These are phyloP conservation scores for Phialophora verrucosa DNA, from an alignment of 2,329 filamentous ascomycete genomes.

Conservation along the genomic window DNA sequence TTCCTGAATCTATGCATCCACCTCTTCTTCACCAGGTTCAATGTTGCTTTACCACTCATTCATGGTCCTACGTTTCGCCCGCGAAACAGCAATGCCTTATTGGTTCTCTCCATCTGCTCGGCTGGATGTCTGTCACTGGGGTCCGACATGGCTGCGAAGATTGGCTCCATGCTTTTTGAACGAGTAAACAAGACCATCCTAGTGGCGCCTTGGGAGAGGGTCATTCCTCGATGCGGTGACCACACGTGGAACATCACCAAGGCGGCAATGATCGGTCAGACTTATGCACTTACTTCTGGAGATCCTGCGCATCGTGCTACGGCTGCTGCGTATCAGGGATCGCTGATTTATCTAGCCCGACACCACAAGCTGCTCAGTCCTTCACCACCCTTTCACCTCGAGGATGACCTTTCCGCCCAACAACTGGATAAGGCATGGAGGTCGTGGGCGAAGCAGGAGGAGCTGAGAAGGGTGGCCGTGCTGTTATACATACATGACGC, in stretches of 20 bases:
- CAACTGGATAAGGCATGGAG: conserved; percentile 22
- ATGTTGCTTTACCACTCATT: conserved; percentile 39
- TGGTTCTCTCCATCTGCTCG: conserved; percentile 42
- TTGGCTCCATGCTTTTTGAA: conserved; percentile 40
- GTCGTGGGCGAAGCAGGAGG: conserved; percentile 26
- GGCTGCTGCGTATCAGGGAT: conserved; percentile 26
- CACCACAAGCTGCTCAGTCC: conserved; percentile 16
- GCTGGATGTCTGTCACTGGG: conserved; percentile 40
- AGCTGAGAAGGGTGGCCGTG: conserved; percentile 19
- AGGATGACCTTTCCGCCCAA: conserved; percentile 11
- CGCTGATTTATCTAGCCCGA: conserved; percentile 24
- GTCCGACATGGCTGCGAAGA: conserved; percentile 32
- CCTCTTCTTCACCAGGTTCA: conserved; percentile 39
- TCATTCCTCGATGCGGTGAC: conserved; percentile 7
- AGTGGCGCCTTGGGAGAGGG: conserved; percentile 30
- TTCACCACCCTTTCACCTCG: conserved; percentile 7
- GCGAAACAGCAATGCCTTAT: conserved; percentile 34
- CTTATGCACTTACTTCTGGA: conserved; percentile 28
- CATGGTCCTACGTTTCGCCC: conserved; percentile 40
- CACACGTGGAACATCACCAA: conserved; percentile 17
- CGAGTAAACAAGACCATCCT: conserved; percentile 41
- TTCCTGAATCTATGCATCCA: conserved; percentile 39
- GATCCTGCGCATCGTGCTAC: conserved; percentile 24
- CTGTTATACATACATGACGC: conserved; percentile 24
- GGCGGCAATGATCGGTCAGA: conserved; percentile 32